Base-by-base conservation (phyloP, 2,329 filamentous ascomycete species). In the Sordariomycetes sp. region DNA sequence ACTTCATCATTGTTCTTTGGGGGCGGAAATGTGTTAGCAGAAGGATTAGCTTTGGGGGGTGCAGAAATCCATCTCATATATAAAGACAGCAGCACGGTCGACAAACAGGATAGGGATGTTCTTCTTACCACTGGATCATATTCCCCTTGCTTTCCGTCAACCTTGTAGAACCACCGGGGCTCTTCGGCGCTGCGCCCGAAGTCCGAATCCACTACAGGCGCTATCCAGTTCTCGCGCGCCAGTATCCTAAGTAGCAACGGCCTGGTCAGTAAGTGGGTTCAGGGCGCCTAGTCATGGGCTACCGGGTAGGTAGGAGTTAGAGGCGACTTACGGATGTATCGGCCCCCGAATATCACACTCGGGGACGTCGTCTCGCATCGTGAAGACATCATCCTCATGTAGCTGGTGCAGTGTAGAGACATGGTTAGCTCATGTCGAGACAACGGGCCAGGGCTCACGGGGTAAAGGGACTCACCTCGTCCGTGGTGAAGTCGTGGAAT, bases 401-500 rank as follows among this genome's bases (percentile, higher is more conserved):
- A 70, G 57, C 69, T 69, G 18, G 5, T 6, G 12, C 50, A 7
- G 28, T 58, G 37, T 58, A 55, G 6, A 20, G 57, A n/a, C 24
- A 34, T n/a, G 14, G 3, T 59, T 34, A 60, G 59, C 22, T 46
- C n/a, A 4, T 24, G 22, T 28, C 2, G 7, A 51, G 20, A 6
- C n/a, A 18, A 28, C 28, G 10, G 16, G 40, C 11, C 14, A 20
- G 8, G 1, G 7, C 14, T 4, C 20, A 46, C 28, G 55, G 43
- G 20, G 55, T 24, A 25, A 5, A 18, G 35, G 1, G 2, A 56
- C 60, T 57, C 54, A 65, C 68, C 58, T 71, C 68, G n/a, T 70
- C 65, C 58, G 68, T 68, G 5, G 67, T 69, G 43, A 68, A 34
- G 18, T 64, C 65, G n/a, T 61, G 59, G 20, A 70, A 69, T 1